Evolutionary conservation across 192 early-diverging fungal species (phyloP).

Genomic region (Ambispora gerdemannii): DNA sequence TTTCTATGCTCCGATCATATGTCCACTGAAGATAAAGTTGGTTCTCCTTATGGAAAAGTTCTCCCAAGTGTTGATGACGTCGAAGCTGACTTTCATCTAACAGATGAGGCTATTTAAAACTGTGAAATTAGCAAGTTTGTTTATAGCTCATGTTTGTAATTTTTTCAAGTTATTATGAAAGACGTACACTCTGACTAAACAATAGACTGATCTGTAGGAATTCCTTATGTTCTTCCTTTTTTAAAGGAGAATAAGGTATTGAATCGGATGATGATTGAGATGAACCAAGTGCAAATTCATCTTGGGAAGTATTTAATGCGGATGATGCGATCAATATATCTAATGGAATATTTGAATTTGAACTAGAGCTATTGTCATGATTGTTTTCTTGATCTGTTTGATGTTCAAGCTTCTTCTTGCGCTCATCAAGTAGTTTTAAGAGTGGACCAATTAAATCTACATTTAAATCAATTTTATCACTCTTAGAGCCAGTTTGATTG

Average conservation of each 20-base stretch:
- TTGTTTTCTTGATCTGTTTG: neutral
- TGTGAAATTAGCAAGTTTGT: neutral
- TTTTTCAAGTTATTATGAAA: neutral
- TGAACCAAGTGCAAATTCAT: too few relatives aligned
- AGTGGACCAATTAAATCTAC: slow-evolving; percentile 10
- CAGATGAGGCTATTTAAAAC: neutral
- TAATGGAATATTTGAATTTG: neutral
- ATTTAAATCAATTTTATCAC: too few relatives aligned
- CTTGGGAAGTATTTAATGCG: neutral
- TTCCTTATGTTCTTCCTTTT: slow-evolving; percentile 5
- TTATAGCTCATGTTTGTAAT: neutral
- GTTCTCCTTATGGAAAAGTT: neutral
- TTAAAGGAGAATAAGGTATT: slow-evolving; percentile 11
- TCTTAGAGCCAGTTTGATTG: neutral
- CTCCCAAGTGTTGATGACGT: neutral
- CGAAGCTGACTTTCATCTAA: neutral
- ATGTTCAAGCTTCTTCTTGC: neutral
- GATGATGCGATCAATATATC: neutral
- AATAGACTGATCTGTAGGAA: slow-evolving; percentile 7
- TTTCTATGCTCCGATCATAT: slow-evolving; percentile 2
- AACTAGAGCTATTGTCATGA: neutral
- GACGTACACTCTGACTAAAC: neutral
- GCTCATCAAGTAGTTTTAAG: slow-evolving; percentile 15
- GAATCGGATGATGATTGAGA: neutral
- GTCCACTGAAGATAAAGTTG: slow-evolving; percentile 11